Evolutionary conservation across 192 early-diverging fungal genomes (phyloP).

Genomic region (Coemansia sp.): DNA sequence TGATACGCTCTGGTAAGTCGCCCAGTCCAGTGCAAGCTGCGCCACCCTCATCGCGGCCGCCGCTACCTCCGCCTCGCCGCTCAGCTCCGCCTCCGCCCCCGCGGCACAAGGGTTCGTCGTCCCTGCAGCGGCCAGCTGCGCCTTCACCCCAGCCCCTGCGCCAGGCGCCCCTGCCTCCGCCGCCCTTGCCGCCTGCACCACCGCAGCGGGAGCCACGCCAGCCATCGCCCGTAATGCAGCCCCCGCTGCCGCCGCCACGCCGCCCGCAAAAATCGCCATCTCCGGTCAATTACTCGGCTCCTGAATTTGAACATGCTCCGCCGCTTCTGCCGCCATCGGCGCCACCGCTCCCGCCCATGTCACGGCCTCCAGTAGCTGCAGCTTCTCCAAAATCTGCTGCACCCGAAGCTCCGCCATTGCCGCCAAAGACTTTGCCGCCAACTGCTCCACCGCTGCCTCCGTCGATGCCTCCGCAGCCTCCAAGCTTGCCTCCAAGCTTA

Average conservation of each 20-base stretch:
- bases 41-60: conserved; percentile 17
- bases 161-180: conserved; percentile 14
- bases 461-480: conserved; percentile 10
- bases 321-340: conserved; percentile 20
- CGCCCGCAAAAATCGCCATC: conserved; percentile 18
- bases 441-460: conserved; percentile 17
- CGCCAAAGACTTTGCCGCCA: conserved; percentile 9
- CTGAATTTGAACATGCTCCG: conserved; percentile 19
- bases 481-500: conserved; percentile 17
- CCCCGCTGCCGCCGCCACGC: conserved; percentile 27
- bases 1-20: conserved; percentile 40
- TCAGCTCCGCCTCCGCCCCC: conserved; percentile 26
- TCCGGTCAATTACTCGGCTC: conserved; percentile 4
- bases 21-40: conserved; percentile 28
- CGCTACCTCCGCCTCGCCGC: conserved; percentile 30
- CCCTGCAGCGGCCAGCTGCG: neutral
- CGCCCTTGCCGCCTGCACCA: conserved; percentile 18
- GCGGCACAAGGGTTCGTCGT: conserved; percentile 7
- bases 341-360: conserved; percentile 24
- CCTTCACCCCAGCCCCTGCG: conserved; percentile 6
- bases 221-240: conserved; percentile 16
- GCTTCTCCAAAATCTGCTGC: conserved; percentile 2
- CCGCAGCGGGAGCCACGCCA: conserved; percentile 15
- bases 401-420: conserved; percentile 10
- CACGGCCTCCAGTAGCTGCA: conserved; percentile 1